These are phyloP conservation scores for Neoascochyta sp. DNA, from an alignment of 2,329 filamentous ascomycete genomes.

Conservation along the genomic window DNA sequence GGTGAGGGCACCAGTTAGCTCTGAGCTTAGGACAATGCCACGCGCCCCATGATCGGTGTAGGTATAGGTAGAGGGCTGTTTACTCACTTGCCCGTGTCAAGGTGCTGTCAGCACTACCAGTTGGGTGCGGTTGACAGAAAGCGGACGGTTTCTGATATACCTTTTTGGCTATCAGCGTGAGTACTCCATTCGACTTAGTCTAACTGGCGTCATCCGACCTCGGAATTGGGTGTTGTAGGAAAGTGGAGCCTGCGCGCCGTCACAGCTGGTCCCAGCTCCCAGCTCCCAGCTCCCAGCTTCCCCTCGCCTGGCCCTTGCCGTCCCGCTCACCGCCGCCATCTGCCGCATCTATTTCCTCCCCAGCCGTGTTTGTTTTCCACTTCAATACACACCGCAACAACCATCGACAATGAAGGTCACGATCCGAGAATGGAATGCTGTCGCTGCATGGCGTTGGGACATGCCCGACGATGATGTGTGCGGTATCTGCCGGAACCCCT, in stretches of 20 bases:
- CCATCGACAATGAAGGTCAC: conserved; percentile 77
- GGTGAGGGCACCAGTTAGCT: conserved; percentile 21
- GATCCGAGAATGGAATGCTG: conserved; percentile 87
- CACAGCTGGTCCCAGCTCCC: conserved; percentile 5
- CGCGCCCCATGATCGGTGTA: too few relatives aligned
- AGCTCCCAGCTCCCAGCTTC: conserved; percentile 1
- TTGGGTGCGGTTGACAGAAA: conserved; percentile 1
- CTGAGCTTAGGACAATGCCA: conserved; percentile 4
- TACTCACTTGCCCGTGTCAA: conserved; percentile 5
- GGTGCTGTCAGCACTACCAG: background rate
- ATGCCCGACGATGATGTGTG: conserved; percentile 97
- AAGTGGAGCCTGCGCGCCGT: conserved; percentile 1
- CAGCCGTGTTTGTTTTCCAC: conserved; percentile 26
- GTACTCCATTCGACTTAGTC: conserved; percentile 4
- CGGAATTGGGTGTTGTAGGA: conserved; percentile 9
- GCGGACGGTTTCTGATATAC: too few relatives aligned
- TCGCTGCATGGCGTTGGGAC: conserved; percentile 97
- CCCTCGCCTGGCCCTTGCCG: conserved; percentile 3
- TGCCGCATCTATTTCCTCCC: conserved; percentile 10
- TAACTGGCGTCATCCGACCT: conserved; percentile 7
- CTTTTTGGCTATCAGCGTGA: conserved; percentile 2
- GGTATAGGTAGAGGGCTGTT: conserved; percentile 2
- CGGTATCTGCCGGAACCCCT: conserved; percentile 96
- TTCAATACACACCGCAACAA: conserved; percentile 4
- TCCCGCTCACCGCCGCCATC: conserved; percentile 14